Conservation (phyloP, 495 filamentous ascomycete species). For the Sordaria brevicollis region DNA sequence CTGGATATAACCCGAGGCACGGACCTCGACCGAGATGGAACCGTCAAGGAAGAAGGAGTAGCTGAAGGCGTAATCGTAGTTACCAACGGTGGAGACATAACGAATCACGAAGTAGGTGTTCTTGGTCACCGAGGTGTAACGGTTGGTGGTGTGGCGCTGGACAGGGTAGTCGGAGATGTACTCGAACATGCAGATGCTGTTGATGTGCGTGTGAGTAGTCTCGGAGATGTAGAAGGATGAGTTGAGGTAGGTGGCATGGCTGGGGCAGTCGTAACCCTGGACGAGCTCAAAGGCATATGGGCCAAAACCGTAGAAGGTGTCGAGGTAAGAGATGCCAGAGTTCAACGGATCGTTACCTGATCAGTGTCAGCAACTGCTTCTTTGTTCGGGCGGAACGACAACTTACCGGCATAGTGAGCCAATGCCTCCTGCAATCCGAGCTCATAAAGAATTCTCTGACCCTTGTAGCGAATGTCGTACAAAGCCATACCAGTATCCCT, state of each 20-base stretch:
- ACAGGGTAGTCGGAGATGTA: slow-evolving; percentile 33
- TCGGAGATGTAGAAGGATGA: slow-evolving; percentile 26
- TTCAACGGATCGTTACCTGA: slow-evolving; percentile 35
- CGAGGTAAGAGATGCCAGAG: slow-evolving; percentile 31
- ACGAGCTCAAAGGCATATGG: slow-evolving; percentile 35
- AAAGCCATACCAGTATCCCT: slow-evolving; percentile 34
- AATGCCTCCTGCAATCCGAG: slow-evolving; percentile 45
- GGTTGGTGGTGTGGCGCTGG: slow-evolving; percentile 29
- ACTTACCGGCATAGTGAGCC: slow-evolving; percentile 39
- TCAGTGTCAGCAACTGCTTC: background rate
- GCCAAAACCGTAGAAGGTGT: slow-evolving; percentile 40
- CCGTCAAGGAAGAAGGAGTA: slow-evolving; percentile 43
- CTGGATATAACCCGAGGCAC: slow-evolving; percentile 48
- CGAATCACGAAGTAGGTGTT: slow-evolving; percentile 37
- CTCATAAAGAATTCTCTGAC: slow-evolving; percentile 44
- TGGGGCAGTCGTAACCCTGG: slow-evolving; percentile 42
- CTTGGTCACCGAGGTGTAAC: slow-evolving; percentile 29
- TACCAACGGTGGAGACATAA: slow-evolving; percentile 36
- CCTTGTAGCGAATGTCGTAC: slow-evolving; percentile 43
- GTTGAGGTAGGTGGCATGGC: slow-evolving; percentile 37
- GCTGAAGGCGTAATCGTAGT: slow-evolving; percentile 33
- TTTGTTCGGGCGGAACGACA: too few species aligned
- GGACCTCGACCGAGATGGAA: slow-evolving; percentile 41
- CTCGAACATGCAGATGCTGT: slow-evolving; percentile 44
- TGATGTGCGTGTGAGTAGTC: slow-evolving; percentile 27